These are phyloP conservation scores for Lecanicillium sp. DNA, from an alignment of 2,329 filamentous ascomycete species.

Conservation along the genomic window DNA sequence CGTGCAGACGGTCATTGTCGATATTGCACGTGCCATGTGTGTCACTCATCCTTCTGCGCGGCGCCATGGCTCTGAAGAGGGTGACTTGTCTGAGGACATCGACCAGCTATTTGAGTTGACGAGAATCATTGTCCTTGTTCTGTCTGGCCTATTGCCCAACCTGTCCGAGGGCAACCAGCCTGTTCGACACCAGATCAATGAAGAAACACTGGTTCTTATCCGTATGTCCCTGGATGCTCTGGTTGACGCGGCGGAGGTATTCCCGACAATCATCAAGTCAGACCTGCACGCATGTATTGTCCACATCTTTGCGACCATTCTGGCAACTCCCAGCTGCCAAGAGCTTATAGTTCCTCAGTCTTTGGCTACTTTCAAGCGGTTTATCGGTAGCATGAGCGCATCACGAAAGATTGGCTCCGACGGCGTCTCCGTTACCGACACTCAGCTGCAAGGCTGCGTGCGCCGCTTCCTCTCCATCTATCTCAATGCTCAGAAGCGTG, in stretches of 20 bases:
- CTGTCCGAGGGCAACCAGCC: constrained; percentile 60
- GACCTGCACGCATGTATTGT: constrained; percentile 95
- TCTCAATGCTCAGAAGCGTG: constrained; percentile 67
- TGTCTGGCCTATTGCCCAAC: constrained; percentile 82
- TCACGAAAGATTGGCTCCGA: constrained; percentile 33
- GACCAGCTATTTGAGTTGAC: constrained; percentile 97
- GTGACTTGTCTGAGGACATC: constrained; percentile 88
- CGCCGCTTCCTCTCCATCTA: constrained; percentile 78
- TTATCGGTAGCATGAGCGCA: constrained; percentile 67
- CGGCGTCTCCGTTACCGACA: constrained; percentile 46
- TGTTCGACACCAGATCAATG: constrained; percentile 71
- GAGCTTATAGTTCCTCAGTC: constrained; percentile 82
- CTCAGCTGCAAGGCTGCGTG: constrained; percentile 75
- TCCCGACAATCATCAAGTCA: constrained; percentile 92
- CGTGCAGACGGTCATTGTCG: constrained; percentile 87
- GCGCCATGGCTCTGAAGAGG: constrained; percentile 48
- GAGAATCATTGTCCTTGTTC: constrained; percentile 87
- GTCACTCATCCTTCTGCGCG: constrained; percentile 86
- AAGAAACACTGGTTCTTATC: constrained; percentile 78
- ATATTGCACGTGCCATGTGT: constrained; percentile 86
- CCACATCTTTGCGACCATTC: constrained; percentile 90
- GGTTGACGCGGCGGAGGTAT: constrained; percentile 91
- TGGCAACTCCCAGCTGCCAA: constrained; percentile 80
- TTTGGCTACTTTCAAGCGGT: constrained; percentile 85
- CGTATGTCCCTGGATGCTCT: constrained; percentile 77